Evolutionary conservation across 208 protist species (phyloP), one percentile per base, ranked within the genome.

Genomic region (Leishmania gerbilli): DNA sequence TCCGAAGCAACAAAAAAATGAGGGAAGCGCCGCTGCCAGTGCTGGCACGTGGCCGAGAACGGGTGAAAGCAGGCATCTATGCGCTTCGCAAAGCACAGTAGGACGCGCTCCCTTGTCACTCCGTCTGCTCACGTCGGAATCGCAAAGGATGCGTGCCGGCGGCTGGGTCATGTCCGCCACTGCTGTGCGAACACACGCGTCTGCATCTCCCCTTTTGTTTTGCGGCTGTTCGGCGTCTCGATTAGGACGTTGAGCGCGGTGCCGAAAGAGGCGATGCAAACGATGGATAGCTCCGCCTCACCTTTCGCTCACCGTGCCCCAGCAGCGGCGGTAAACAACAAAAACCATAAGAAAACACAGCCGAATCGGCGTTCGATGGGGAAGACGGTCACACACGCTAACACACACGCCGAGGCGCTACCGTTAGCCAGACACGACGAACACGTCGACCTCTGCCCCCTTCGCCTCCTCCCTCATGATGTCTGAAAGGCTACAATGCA

Each of bases 401-500:
- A n/a, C 8, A n/a, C 37, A 13, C 31, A 47, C 17, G 8, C 37
- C 15, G 37, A 71, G 31, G 0, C 1, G 68, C 42, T 51, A 13
- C 68, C 11, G 34, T 34, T 53, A 19, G 27, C 13, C 21, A 47
- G 68, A 49, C 24, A 9, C 40, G 24, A 8, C 42, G 24, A 72
- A 17, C 37, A 51, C 68, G 19, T 72, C 68, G 11, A 0, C 42
- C 9, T 31, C 21, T 34, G 7, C 42, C 68, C 17, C 8, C 27
- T 9, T 42, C 49, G 3, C 49, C 51, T 76, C 71, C n/a, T 24
- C n/a, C 31, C 11, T 56, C 71, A 60, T n/a, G 49, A 58, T 2
- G 3, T 17, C 31, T 77, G 69, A 42, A 80, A 95, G 4, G 90
- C 93, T 19, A 96, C 79, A 64, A 96, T 79, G 79, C 91, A 94